Conservation (phyloP, 768 basidiomycete species). For the Cyclocybe cylindracea region DNA sequence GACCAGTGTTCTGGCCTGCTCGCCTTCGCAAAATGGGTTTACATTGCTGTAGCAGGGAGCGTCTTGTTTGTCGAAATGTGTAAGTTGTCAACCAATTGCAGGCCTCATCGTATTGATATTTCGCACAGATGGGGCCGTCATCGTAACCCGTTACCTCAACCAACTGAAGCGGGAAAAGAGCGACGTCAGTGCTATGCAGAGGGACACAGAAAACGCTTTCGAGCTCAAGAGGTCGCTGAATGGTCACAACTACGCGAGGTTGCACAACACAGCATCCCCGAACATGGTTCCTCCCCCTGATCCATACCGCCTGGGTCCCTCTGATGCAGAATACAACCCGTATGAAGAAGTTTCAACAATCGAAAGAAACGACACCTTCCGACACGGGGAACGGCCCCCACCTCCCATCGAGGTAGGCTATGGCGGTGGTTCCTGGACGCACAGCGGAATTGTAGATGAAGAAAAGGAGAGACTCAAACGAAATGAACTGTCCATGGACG, state of each 20-base stretch:
- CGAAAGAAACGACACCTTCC: constrained; percentile 1
- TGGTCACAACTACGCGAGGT: constrained; percentile 25
- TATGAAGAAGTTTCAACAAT: constrained; percentile 31
- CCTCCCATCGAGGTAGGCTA: constrained; percentile 30
- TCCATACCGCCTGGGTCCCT: constrained; percentile 7
- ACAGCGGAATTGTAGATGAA: constrained; percentile 29
- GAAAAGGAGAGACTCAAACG: constrained; percentile 32
- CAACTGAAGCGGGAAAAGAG: constrained; percentile 53
- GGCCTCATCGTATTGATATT: constrained; percentile 4
- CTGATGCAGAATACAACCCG: constrained; percentile 37
- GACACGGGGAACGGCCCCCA: constrained; percentile 10
- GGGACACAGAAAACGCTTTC: constrained; percentile 36
- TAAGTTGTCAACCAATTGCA: constrained; percentile 31
- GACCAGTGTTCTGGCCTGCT: constrained; percentile 46
- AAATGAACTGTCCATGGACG: constrained; percentile 7
- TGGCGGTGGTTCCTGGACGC: constrained; percentile 38
- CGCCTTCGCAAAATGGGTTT: constrained; percentile 43
- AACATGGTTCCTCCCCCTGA: constrained; percentile 7
- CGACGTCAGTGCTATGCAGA: constrained; percentile 34
- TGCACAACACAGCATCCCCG: constrained; percentile 11
- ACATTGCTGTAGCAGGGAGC: constrained; percentile 41
- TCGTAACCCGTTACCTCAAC: constrained; percentile 55
- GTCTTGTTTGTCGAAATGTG: constrained; percentile 59
- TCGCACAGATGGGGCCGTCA: constrained; percentile 48
- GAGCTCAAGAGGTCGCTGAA: constrained; percentile 26